Conservation (phyloP, 139 green algal genomes). For the Nannochloris sp. region DNA sequence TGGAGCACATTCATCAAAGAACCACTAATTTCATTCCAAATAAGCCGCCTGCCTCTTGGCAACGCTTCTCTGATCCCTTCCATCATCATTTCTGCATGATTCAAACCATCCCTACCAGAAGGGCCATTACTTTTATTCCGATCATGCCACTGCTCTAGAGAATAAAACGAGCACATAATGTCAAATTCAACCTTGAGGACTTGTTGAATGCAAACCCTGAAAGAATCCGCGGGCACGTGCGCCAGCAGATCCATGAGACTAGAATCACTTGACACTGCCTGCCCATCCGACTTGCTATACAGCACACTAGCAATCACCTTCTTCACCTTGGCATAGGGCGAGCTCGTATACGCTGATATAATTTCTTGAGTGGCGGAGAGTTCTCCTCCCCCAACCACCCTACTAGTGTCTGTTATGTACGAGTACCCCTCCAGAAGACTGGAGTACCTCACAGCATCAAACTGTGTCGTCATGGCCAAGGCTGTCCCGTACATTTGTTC, state of each 20-base stretch:
- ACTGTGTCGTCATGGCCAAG: neutral
- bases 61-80: neutral
- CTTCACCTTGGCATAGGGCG: neutral
- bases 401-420: neutral
- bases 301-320: slow-evolving; percentile 2
- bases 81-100: neutral
- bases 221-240: slow-evolving; percentile 36
- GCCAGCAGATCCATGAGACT: slow-evolving; percentile 29
- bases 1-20: neutral
- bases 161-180: neutral
- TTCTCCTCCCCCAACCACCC: neutral
- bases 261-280: neutral
- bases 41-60: neutral
- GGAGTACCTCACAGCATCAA: neutral
- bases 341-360: neutral
- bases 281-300: neutral
- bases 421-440: slow-evolving; percentile 8
- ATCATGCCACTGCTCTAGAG: neutral
- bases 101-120: too few relatives aligned
- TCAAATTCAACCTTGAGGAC: slow-evolving; percentile 36
- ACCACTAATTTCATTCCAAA: neutral
- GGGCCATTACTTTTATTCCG: neutral
- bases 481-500: neutral
- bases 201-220: slow-evolving; percentile 33
- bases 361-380: neutral